Percentiles rank a stretch among this genome's conserved stretches.
Evolutionary conservation across 2,329 filamentous ascomycete genomes (phyloP).

Genomic region (Aspergillus hortae): DNA sequence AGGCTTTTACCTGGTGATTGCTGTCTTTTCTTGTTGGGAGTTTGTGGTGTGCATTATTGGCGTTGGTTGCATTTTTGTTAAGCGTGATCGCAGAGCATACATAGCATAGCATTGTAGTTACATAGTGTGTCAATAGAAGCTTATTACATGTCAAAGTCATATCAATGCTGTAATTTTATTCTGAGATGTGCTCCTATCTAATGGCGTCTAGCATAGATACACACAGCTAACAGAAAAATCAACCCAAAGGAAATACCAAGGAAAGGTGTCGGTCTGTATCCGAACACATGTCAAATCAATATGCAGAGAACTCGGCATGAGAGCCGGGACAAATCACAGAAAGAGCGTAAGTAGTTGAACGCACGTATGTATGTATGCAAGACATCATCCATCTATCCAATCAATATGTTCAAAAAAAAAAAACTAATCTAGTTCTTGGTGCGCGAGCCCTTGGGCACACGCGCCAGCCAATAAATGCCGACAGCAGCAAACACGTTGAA

Average conservation of each 20-base stretch:
- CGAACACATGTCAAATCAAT: not conserved
- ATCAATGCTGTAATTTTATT: no score
- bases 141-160: no score
- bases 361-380: not conserved
- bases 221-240: not conserved
- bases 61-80: not conserved
- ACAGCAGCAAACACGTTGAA: constrained; percentile 63
- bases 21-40: not conserved
- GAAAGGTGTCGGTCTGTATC: not conserved
- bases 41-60: not conserved
- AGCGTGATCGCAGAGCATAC: no score
- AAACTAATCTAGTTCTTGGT: constrained; percentile 13
- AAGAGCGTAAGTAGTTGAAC: not conserved
- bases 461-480: constrained; percentile 59
- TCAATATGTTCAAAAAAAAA: not conserved
- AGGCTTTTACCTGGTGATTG: constrained; percentile 60
- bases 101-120: no score
- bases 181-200: no score
- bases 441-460: constrained; percentile 47
- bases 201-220: not conserved
- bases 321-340: not conserved
- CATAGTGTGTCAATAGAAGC: no score
- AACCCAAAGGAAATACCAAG: not conserved
- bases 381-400: not conserved
- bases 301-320: not conserved